Percentiles rank a stretch among this genome's conserved stretches.
Evolutionary conservation across 1,284 basidiomycete species (phyloP).

Genomic region (Cronartium ribicola): DNA sequence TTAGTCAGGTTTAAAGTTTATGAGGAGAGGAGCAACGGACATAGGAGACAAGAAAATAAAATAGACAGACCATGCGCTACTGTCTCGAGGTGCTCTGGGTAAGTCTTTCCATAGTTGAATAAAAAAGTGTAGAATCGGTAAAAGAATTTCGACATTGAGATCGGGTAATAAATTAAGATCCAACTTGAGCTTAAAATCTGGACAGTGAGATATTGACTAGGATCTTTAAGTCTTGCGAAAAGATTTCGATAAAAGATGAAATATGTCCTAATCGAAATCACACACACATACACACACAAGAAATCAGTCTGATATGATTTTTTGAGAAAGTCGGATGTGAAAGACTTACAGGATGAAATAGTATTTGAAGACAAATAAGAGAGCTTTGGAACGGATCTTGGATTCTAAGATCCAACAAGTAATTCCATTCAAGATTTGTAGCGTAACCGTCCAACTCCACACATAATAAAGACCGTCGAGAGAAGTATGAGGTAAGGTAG

Average conservation of each 20-base stretch:
- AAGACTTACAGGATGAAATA: slow-evolving; percentile 45
- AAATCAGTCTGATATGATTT: neutral
- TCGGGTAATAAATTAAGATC: slow-evolving; percentile 57
- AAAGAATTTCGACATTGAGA: slow-evolving; percentile 57
- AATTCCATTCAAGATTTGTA: slow-evolving; percentile 55
- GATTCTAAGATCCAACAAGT: slow-evolving; percentile 56
- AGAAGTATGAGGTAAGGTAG: slow-evolving; percentile 58
- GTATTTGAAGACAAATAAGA: slow-evolving; percentile 58
- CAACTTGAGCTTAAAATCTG: slow-evolving; percentile 58
- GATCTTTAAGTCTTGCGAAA: slow-evolving; percentile 51
- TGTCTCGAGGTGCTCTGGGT: slow-evolving; percentile 57
- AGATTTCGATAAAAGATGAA: slow-evolving; percentile 54
- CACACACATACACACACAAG: neutral
- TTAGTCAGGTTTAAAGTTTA: too few relatives aligned
- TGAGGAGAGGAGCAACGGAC: neutral
- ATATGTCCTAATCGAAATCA: slow-evolving; percentile 43
- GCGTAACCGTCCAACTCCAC: slow-evolving; percentile 57
- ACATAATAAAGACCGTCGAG: slow-evolving; percentile 59
- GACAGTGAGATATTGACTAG: slow-evolving; percentile 56
- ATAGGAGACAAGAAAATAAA: too few relatives aligned
- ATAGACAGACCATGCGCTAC: slow-evolving; percentile 52
- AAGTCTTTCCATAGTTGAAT: slow-evolving; percentile 55
- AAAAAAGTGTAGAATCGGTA: slow-evolving; percentile 53
- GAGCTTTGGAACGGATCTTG: slow-evolving; percentile 57
- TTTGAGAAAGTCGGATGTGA: slow-evolving; percentile 54